Evolutionary conservation across 257 asterid species (phyloP).

Genomic region (Solanum bulbocastanum): DNA sequence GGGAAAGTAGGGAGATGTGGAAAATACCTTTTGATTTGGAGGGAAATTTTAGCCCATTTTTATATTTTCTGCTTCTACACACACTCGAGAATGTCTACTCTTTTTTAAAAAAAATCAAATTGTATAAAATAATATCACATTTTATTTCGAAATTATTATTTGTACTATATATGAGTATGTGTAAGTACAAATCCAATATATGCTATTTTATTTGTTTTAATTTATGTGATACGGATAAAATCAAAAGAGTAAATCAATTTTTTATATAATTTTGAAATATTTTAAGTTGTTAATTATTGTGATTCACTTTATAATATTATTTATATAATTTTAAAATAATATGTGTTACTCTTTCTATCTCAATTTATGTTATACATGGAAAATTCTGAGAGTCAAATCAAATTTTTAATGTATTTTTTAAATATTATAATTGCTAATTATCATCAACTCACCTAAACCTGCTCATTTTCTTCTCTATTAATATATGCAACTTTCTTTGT

Average conservation of each 20-base stretch:
- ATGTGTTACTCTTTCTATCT: too few species aligned
- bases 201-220: too few species aligned
- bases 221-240: too few species aligned
- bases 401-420: too few species aligned
- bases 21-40: slow-evolving; percentile 22
- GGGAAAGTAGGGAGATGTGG: slow-evolving; percentile 10
- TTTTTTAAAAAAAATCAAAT: neutral
- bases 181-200: too few species aligned
- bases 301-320: fast-evolving
- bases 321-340: too few species aligned
- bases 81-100: neutral
- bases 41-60: slow-evolving; percentile 33
- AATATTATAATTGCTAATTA: too few species aligned
- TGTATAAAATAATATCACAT: neutral
- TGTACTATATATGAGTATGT: neutral
- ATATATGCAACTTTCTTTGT: neutral
- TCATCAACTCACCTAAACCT: neutral
- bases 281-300: too few species aligned
- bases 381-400: too few species aligned
- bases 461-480: neutral
- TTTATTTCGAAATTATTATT: neutral
- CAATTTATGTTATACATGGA: too few species aligned
- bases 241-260: neutral
- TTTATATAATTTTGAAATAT: too few species aligned
- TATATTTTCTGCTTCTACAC: neutral